A percentile compares a stretch with the other conserved stretches of the same genome.
These are phyloP conservation scores for Anastatica hierochuntica DNA, from an alignment of 345 rosid species.

Conservation along the genomic window DNA sequence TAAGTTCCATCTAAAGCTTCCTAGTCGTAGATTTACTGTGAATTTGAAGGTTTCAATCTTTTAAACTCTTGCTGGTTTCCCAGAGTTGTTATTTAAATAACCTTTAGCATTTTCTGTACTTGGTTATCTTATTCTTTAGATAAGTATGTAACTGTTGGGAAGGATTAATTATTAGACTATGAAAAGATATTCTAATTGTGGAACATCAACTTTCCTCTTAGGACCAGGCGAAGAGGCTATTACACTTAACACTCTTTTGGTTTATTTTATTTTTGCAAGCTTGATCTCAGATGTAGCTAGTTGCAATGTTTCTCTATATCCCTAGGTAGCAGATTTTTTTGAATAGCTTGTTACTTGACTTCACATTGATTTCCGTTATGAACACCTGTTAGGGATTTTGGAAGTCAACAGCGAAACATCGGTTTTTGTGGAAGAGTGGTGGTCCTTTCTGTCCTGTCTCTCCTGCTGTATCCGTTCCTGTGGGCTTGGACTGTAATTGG, in stretches of 20 bases:
- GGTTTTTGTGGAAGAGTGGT: constrained; percentile 87
- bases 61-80: background rate
- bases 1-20: constrained; percentile 32
- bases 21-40: background rate
- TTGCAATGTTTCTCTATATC: background rate
- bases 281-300: constrained; percentile 10
- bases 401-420: constrained; percentile 91
- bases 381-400: constrained; percentile 63
- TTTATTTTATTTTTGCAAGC: constrained; percentile 2
- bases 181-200: background rate
- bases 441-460: constrained; percentile 62
- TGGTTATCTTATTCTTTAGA: background rate
- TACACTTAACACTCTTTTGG: background rate
- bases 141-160: background rate
- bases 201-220: background rate
- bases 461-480: constrained; percentile 79
- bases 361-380: background rate
- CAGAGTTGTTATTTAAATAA: background rate
- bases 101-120: background rate
- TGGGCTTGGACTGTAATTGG: constrained; percentile 97
- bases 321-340: background rate
- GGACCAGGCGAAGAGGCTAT: background rate
- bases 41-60: background rate
- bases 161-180: constrained; percentile 3
- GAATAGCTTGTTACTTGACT: background rate